Evolutionary conservation across 2,329 filamentous ascomycete genomes (phyloP).

Genomic region (Penicillium psychrosexuale): DNA sequence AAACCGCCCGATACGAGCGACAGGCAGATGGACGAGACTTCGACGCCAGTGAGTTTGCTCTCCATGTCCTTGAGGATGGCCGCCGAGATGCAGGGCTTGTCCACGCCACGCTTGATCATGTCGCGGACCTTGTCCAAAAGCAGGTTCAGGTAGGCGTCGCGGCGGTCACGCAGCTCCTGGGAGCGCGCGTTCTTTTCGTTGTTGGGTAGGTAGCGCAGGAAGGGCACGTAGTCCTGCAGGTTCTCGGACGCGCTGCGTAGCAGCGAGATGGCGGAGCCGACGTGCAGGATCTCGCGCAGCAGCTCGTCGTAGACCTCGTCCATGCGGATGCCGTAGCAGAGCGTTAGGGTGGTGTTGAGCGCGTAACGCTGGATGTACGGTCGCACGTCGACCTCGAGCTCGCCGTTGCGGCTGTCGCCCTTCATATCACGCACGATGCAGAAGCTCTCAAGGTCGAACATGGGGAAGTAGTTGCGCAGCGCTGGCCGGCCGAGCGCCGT

Average conservation of each 20-base stretch:
- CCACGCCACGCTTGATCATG: slow-evolving; percentile 56
- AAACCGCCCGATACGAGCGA: slow-evolving; percentile 74
- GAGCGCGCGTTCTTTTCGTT: slow-evolving; percentile 57
- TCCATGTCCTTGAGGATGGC: slow-evolving; percentile 65
- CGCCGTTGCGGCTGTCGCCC: slow-evolving; percentile 57
- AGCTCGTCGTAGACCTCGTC: slow-evolving; percentile 63
- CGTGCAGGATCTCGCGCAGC: slow-evolving; percentile 66
- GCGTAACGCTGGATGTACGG: slow-evolving; percentile 69
- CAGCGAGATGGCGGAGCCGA: slow-evolving; percentile 68
- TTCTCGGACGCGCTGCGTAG: slow-evolving; percentile 72
- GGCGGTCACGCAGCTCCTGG: slow-evolving; percentile 58
- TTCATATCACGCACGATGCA: slow-evolving; percentile 66
- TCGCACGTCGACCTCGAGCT: slow-evolving; percentile 60
- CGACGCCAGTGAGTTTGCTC: slow-evolving; percentile 62
- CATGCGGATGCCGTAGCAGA: slow-evolving; percentile 73
- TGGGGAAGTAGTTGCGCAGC: slow-evolving; percentile 69
- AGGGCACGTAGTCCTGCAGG: slow-evolving; percentile 71
- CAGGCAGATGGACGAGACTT: slow-evolving; percentile 71
- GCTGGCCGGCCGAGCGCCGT: slow-evolving; percentile 70
- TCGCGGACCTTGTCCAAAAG: slow-evolving; percentile 55
- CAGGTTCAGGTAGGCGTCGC: slow-evolving; percentile 61
- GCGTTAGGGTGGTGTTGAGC: slow-evolving; percentile 67
- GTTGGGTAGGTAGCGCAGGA: slow-evolving; percentile 58
- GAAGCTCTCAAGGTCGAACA: slow-evolving; percentile 69
- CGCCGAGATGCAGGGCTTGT: slow-evolving; percentile 62